phyloP scores from a whole-genome alignment of 192 early-diverging fungal genomes.

The Backusella liffmaniae region DNA sequence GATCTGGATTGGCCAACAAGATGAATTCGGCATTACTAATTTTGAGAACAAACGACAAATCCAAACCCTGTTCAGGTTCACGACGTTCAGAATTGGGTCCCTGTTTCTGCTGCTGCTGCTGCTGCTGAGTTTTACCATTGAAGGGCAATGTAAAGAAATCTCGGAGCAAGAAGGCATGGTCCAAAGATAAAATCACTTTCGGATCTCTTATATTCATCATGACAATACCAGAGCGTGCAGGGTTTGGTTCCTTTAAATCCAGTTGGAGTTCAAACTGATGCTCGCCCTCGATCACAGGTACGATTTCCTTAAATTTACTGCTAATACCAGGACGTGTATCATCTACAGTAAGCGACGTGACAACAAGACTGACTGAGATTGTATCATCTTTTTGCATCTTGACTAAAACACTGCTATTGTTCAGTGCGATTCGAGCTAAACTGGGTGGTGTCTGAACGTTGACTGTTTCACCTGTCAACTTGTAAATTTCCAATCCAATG shows the following conservation, averaged over 20 bases:
- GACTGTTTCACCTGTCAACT: constrained; percentile 53
- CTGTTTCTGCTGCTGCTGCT: neutral
- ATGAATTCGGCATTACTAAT: constrained; percentile 82
- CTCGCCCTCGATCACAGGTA: constrained; percentile 60
- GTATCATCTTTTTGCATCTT: constrained; percentile 56
- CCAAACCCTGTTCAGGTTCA: constrained; percentile 16
- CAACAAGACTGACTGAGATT: constrained; percentile 67
- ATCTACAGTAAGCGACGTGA: constrained; percentile 69
- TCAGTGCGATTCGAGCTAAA: constrained; percentile 50
- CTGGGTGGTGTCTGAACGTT: constrained; percentile 50
- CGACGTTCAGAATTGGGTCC: neutral
- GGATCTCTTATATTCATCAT: constrained; percentile 80
- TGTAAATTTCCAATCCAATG: constrained; percentile 81
- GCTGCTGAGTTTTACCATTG: constrained; percentile 16
- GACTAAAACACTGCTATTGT: constrained; percentile 53
- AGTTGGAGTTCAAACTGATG: constrained; percentile 62
- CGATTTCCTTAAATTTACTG: constrained; percentile 83
- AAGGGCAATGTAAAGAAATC: constrained; percentile 76
- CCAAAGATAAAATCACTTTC: constrained; percentile 80
- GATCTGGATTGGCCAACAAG: constrained; percentile 74
- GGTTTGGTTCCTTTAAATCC: constrained; percentile 38
- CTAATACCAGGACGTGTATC: constrained; percentile 77
- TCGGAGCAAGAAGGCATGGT: constrained; percentile 79
- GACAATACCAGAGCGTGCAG: constrained; percentile 51
- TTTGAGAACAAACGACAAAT: constrained; percentile 74